Evolutionary conservation across 106 monocot species (phyloP).

Genomic region (Cymbidium sinense): DNA sequence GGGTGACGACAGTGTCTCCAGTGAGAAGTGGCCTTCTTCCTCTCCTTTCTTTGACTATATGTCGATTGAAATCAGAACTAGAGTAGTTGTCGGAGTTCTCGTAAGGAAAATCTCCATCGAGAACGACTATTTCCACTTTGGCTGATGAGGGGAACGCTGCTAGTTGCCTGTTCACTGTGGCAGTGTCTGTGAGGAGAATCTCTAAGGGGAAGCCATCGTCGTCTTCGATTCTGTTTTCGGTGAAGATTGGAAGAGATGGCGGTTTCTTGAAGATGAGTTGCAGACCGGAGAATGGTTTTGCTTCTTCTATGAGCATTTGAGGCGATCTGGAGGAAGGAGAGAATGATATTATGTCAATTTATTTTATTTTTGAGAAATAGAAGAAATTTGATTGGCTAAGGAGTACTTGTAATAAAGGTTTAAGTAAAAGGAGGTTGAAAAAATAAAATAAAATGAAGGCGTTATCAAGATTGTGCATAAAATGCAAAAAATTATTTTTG

Average conservation of each 20-base stretch:
- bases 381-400: too few species aligned
- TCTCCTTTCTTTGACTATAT: conserved; percentile 9
- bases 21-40: conserved; percentile 23
- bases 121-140: conserved; percentile 20
- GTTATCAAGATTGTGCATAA: too few species aligned
- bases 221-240: conserved; percentile 30
- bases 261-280: conserved; percentile 24
- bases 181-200: conserved; percentile 13
- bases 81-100: conserved; percentile 6
- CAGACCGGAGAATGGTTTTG: conserved; percentile 1
- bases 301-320: conserved; percentile 16
- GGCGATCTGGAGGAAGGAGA: conserved; percentile 8
- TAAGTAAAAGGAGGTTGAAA: too few species aligned
- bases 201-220: conserved; percentile 24
- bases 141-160: not conserved
- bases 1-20: conserved; percentile 11
- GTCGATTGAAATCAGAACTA: conserved; percentile 9
- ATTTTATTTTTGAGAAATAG: too few species aligned
- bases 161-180: not conserved
- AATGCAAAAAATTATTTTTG: too few species aligned
- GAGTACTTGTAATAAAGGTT: too few species aligned
- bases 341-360: not conserved
- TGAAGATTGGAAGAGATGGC: conserved; percentile 34
- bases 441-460: too few species aligned
- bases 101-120: conserved; percentile 20